Conservation (phyloP, 805 yeast species). For the Yarrowia bubula region DNA sequence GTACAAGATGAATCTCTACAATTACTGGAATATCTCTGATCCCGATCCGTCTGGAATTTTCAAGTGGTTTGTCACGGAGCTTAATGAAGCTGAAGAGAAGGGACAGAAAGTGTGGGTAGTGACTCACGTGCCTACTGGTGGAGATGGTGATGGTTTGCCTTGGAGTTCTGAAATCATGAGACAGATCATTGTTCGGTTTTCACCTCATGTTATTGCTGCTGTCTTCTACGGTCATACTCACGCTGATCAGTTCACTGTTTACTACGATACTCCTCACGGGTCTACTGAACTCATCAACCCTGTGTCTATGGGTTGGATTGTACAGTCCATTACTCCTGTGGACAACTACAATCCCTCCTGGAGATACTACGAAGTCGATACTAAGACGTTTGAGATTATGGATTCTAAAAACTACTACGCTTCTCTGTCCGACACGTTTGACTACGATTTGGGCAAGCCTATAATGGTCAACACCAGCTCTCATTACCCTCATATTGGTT, state of each 20-base stretch:
- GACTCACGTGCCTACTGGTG: constrained; percentile 61
- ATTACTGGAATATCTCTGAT: constrained; percentile 47
- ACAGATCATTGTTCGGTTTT: constrained; percentile 61
- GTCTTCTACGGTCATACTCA: constrained; percentile 73
- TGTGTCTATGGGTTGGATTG: constrained; percentile 59
- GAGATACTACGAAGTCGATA: constrained; percentile 69
- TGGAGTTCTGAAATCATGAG: constrained; percentile 55
- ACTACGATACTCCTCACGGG: constrained; percentile 50
- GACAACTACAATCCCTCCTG: constrained; percentile 63
- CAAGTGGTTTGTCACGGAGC: constrained; percentile 58
- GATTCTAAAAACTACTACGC: constrained; percentile 60
- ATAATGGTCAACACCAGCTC: neutral
- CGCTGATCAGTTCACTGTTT: constrained; percentile 60
- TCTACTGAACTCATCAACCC: constrained; percentile 42
- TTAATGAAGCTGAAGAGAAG: constrained; percentile 53
- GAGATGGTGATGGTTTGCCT: constrained; percentile 56
- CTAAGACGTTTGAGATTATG: constrained; percentile 57
- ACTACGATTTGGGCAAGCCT: neutral
- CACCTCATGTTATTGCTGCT: constrained; percentile 66
- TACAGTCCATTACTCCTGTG: constrained; percentile 65
- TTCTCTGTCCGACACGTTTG: constrained; percentile 52
- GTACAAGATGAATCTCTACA: constrained; percentile 61
- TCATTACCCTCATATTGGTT: neutral
- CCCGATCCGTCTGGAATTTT: constrained; percentile 65
- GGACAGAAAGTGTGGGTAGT: constrained; percentile 69